Percentiles rank a stretch among this genome's conserved stretches.
Conservation (phyloP, 768 basidiomycete genomes). For the Pleurotus giganteus region DNA sequence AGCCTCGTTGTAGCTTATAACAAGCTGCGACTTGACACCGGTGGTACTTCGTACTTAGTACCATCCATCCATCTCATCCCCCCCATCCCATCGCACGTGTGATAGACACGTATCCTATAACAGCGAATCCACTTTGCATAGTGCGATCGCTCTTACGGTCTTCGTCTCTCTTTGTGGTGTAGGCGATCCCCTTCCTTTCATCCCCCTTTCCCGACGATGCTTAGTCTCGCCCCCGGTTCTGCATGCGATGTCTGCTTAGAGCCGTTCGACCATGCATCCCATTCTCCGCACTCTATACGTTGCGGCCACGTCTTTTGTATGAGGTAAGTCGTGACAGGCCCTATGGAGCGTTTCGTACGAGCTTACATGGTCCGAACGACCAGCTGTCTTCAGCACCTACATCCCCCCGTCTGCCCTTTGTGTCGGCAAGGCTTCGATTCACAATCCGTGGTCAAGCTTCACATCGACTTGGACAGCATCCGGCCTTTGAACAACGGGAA, state of each 20-base stretch:
- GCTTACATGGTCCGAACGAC: constrained; percentile 6
- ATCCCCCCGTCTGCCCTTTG: constrained; percentile 54
- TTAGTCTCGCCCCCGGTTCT: constrained; percentile 62
- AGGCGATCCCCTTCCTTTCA: constrained; percentile 22
- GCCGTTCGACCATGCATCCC: constrained; percentile 47
- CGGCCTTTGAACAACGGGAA: constrained; percentile 13
- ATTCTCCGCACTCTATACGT: constrained; percentile 60
- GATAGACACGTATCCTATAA: constrained; percentile 3
- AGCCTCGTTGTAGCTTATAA: constrained; percentile 46
- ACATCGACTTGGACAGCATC: constrained; percentile 50
- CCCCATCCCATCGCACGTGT: constrained; percentile 15
- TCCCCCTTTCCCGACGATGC: constrained; percentile 44
- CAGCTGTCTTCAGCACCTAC: constrained; percentile 57
- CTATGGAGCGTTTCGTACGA: not conserved
- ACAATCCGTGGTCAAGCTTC: constrained; percentile 49
- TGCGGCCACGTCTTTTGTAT: constrained; percentile 76
- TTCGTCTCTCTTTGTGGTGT: constrained; percentile 12
- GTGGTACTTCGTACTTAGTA: constrained; percentile 14
- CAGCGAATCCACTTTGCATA: not conserved
- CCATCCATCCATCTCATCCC: constrained; percentile 21
- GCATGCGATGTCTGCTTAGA: constrained; percentile 79
- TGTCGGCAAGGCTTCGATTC: constrained; percentile 56
- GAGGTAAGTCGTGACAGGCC: constrained; percentile 26
- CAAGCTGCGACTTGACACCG: constrained; percentile 30
- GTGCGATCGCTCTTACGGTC: constrained; percentile 9